These are phyloP conservation scores for Alternaria novae-zelandiae DNA, from an alignment of 2,329 filamentous ascomycete species.

Conservation along the genomic window DNA sequence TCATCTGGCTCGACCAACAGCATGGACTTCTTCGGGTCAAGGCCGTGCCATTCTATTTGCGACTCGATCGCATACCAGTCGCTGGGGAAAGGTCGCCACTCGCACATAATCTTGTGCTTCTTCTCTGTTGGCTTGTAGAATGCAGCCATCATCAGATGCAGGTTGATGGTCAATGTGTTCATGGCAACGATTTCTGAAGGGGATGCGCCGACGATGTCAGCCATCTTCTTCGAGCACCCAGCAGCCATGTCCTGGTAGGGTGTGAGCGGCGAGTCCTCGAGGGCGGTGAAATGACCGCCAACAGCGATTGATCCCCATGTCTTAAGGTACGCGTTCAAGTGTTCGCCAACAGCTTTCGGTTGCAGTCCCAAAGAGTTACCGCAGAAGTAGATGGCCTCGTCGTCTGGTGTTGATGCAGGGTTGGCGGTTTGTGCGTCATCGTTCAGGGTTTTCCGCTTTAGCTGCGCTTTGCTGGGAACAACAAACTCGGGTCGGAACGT, in stretches of 20 bases:
- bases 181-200: slow-evolving; percentile 81
- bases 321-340: slow-evolving; percentile 74
- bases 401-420: slow-evolving; percentile 39
- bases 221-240: slow-evolving; percentile 71
- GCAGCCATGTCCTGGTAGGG: slow-evolving; percentile 82
- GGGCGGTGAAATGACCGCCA: slow-evolving; percentile 76
- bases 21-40: slow-evolving; percentile 68
- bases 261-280: slow-evolving; percentile 71
- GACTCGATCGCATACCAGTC: slow-evolving; percentile 87
- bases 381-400: slow-evolving; percentile 76
- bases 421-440: slow-evolving; percentile 41
- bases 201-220: slow-evolving; percentile 75
- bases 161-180: slow-evolving; percentile 82
- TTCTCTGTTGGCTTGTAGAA: slow-evolving; percentile 75
- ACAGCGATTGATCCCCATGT: slow-evolving; percentile 87
- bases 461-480: slow-evolving; percentile 74
- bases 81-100: slow-evolving; percentile 88
- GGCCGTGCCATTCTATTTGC: slow-evolving; percentile 74
- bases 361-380: slow-evolving; percentile 89
- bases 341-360: slow-evolving; percentile 69
- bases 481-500: slow-evolving; percentile 70
- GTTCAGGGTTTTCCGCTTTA: slow-evolving; percentile 65
- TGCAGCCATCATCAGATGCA: slow-evolving; percentile 83
- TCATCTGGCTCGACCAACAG: slow-evolving; percentile 74
- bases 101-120: slow-evolving; percentile 79